Percentiles rank a stretch among this genome's conserved stretches.
Evolutionary conservation across 352 stramenopile species (phyloP).

Genomic region (Globisporangium echinulatum): DNA sequence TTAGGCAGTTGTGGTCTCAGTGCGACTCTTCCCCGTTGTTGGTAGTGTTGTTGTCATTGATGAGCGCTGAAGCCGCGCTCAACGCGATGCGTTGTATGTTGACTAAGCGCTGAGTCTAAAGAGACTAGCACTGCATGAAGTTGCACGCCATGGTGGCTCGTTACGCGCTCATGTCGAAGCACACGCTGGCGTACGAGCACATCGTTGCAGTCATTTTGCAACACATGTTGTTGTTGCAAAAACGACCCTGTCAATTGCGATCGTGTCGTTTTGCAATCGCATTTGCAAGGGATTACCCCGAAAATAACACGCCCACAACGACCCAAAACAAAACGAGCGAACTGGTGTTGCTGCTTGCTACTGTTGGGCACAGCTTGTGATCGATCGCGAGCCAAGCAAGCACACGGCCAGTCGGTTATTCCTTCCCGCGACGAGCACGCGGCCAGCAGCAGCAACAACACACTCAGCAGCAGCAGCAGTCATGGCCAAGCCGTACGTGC

Average conservation of each 20-base stretch:
- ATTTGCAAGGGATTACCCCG: background rate
- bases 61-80: too few relatives aligned
- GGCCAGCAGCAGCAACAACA: background rate
- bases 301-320: background rate
- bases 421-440: background rate
- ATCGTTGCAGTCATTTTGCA: background rate
- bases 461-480: background rate
- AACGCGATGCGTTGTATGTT: too few relatives aligned
- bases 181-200: background rate
- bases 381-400: too few relatives aligned
- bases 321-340: too few relatives aligned
- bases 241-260: background rate
- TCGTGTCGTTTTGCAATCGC: background rate
- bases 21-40: background rate
- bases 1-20: background rate
- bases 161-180: too few relatives aligned
- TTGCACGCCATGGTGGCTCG: too few relatives aligned
- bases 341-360: too few relatives aligned
- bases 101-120: too few relatives aligned
- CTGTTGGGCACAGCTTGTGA: too few relatives aligned
- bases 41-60: too few relatives aligned
- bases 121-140: too few relatives aligned
- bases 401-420: background rate
- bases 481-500: conserved; percentile 34
- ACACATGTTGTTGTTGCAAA: background rate